Percentiles rank a stretch among this genome's conserved stretches.
Conservation (phyloP, 495 filamentous ascomycete genomes). For the Penicillium taxi region DNA sequence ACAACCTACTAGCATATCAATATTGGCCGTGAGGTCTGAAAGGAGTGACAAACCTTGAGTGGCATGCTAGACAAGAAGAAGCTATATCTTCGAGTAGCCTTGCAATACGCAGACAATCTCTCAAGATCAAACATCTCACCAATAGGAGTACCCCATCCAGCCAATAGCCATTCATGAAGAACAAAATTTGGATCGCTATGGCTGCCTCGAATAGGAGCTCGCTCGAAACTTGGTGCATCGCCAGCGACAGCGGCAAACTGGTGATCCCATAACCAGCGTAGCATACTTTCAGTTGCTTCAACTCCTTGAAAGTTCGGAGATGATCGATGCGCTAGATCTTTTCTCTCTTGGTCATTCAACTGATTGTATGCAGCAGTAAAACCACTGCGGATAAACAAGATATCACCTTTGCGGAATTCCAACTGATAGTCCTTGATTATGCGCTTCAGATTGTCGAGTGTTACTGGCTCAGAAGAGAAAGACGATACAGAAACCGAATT, state of each 20-base stretch:
- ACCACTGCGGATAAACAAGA: conserved; percentile 43
- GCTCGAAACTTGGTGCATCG: conserved; percentile 30
- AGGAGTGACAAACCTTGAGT: conserved; percentile 29
- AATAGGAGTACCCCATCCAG: conserved; percentile 48
- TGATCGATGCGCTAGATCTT: conserved; percentile 12
- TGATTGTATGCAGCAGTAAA: conserved; percentile 29
- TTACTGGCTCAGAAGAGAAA: conserved; percentile 27
- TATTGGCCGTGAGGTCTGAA: background rate
- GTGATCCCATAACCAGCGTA: conserved; percentile 39
- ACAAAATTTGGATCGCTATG: conserved; percentile 17
- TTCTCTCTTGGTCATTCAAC: conserved; percentile 17
- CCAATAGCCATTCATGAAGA: conserved; percentile 45
- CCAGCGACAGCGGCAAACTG: conserved; percentile 43
- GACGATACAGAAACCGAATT: conserved; percentile 22
- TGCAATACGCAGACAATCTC: conserved; percentile 36
- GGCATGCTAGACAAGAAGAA: conserved; percentile 50
- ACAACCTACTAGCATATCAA: conserved; percentile 9
- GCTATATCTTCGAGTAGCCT: conserved; percentile 33
- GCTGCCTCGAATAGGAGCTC: conserved; percentile 20
- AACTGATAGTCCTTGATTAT: conserved; percentile 25
- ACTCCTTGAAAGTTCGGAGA: conserved; percentile 31
- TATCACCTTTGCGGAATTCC: conserved; percentile 36
- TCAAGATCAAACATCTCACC: conserved; percentile 52
- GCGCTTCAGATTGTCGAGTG: conserved; percentile 25
- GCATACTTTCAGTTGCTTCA: conserved; percentile 25